Conservation (phyloP, 1,284 basidiomycete species). For the Austroboletus olivaceoglutinosus region DNA sequence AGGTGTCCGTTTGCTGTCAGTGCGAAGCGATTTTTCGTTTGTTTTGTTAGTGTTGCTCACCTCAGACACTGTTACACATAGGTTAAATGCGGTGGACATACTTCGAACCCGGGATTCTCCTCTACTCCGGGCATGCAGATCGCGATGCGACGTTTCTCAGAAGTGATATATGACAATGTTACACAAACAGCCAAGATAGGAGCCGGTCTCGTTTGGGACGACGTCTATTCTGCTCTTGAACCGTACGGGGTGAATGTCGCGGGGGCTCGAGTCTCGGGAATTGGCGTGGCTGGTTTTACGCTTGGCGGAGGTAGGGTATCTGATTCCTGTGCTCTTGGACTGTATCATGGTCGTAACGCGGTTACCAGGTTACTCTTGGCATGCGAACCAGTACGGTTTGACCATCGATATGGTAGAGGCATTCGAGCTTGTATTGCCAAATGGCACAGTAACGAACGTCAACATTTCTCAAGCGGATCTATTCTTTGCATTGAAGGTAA, state of each 20-base stretch:
- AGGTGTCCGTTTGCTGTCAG: constrained; percentile 35
- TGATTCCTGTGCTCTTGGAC: neutral
- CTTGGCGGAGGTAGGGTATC: constrained; percentile 23
- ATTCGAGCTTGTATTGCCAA: constrained; percentile 51
- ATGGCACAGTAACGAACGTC: constrained; percentile 43
- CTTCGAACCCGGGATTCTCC: constrained; percentile 29
- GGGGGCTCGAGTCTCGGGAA: constrained; percentile 45
- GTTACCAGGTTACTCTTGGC: constrained; percentile 51
- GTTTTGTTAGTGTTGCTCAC: too few species aligned
- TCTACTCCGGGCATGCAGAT: constrained; percentile 35
- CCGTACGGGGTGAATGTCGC: constrained; percentile 44
- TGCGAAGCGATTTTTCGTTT: neutral
- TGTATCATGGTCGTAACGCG: constrained; percentile 6
- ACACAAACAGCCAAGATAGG: constrained; percentile 43
- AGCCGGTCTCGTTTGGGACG: constrained; percentile 39
- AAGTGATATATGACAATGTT: constrained; percentile 20
- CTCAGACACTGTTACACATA: constrained; percentile 12
- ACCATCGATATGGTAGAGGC: constrained; percentile 49
- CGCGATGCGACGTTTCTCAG: constrained; percentile 25
- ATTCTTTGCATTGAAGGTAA: constrained; percentile 49
- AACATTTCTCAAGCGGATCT: constrained; percentile 41
- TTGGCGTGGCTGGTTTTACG: constrained; percentile 46
- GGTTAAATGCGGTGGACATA: constrained; percentile 56
- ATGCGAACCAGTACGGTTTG: constrained; percentile 51
- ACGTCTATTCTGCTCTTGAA: constrained; percentile 42